Evolutionary conservation across 2,329 filamentous ascomycete species (phyloP), one percentile per base, ranked within the genome.

Genomic region (Talaromyces sp.): DNA sequence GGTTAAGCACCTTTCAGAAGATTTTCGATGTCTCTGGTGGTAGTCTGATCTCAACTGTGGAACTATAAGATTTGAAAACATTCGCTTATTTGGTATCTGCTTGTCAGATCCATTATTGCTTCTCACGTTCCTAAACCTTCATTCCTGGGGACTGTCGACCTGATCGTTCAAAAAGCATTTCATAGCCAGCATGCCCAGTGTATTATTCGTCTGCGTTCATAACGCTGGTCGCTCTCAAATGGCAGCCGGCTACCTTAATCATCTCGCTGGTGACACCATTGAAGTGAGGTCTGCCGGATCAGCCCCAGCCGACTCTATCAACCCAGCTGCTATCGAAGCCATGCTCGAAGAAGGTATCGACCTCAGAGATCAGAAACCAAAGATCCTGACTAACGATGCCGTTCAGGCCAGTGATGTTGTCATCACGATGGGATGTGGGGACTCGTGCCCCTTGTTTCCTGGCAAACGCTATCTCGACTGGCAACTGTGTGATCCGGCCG

Each of bases 371-470:
- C 59, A 63, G 47, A 64, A 56, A n/a, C 64, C 64, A 0, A 65
- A 67, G 48, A 56, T 66, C 22, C 52, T 67, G 8, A 63, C 54
- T 14, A n/a, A 47, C 27, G 60, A 64, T n/a, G 57, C 61, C 9
- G 56, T 67, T 3, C 48, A 62, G 39, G 48, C 37, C 13, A 65
- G 64, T 33, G 61, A 67, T 42, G 52, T 63, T 47, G 61, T 66
- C 6, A 63, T 65, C 43, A 67, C 63, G 17, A 66, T 67, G 65
- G 64, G 64, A n/a, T 66, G 63, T 53, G 65, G 64, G 1, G 64
- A 67, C 17, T 59, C 43, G 17, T 67, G 63, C 42, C 64, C 63
- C 16, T 54, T 64, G 37, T 67, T 58, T n/a, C 55, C 63, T 14
- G 64, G 64, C 8, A 67, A 66, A 37, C 53, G 61, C 13, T 67